Base-by-base conservation (phyloP, 768 basidiomycete species). In the Leucosporidium creatinivorum region DNA sequence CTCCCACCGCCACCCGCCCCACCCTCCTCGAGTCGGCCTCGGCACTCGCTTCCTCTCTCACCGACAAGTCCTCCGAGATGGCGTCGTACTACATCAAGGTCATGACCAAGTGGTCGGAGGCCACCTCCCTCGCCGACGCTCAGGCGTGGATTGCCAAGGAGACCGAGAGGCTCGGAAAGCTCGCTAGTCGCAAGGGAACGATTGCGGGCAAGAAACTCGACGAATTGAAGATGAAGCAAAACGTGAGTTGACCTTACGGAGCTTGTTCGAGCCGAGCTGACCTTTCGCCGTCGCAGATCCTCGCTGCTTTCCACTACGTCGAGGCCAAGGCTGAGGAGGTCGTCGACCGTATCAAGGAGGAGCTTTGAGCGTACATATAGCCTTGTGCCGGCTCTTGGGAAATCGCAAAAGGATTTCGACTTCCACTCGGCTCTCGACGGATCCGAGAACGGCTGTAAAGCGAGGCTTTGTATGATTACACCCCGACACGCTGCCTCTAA, bases 161-260 rank as follows among this genome's bases (percentile, higher is more conserved):
- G 80, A 79, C 84, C 39, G 85, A 84, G 74, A 85, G 93, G 49
- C 63, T 77, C 31, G 50, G 30, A 23, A 70, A 68, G 54, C 58
- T 66, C 56, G 67, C 74, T 66, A 79, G 81, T 74, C 94, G 93
- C 79, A 86, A 87, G 56, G 73, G 73, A 8, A 61, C 64, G 30
- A 81, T 97, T 52, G 82, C 88, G 12, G 82, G 84, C 0, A 79
- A 82, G 51, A 97, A 98, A 80, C 79, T 93, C 52, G 96, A 99
- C 76, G 92, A 97, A 80, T 86, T 97, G 76, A 89, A 90, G 79
- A 84, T 89, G 77, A 97, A 94, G 81, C 83, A 85, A 62, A 98
- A 98, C 81, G 84, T 98, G 36, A 56, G 66, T 47, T 17, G 58
- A 15, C 1, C 4, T 58, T 2, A 1, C 3, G 21, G 21, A 3